Conservation (phyloP, 2,329 filamentous ascomycete species). For the Claviceps africana region DNA sequence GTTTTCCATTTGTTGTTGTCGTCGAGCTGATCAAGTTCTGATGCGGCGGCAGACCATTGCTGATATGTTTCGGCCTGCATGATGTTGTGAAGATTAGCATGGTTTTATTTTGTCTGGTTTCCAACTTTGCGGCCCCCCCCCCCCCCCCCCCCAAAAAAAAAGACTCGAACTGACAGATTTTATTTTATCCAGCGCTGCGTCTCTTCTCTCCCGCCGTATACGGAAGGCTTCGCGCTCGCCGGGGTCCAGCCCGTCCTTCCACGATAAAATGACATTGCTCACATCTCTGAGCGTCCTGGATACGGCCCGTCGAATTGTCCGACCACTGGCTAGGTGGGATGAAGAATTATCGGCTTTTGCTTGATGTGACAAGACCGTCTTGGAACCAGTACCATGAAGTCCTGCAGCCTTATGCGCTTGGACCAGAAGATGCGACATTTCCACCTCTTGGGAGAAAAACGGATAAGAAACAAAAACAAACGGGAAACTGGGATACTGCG, state of each 20-base stretch:
- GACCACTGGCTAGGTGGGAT: background rate
- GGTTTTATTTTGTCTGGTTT: background rate
- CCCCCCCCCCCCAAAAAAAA: too few relatives aligned
- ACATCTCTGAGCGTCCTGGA: conserved; percentile 13
- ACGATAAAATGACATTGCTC: conserved; percentile 29
- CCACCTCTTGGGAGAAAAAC: background rate
- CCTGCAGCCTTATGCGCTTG: conserved; percentile 1
- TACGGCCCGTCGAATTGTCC: background rate
- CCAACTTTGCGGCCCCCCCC: too few relatives aligned
- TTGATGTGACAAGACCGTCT: background rate
- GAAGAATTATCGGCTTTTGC: background rate
- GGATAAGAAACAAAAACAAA: background rate
- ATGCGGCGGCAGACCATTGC: conserved; percentile 64
- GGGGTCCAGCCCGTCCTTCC: conserved; percentile 37
- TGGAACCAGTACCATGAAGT: background rate
- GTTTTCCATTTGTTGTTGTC: conserved; percentile 72
- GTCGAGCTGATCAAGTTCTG: conserved; percentile 65
- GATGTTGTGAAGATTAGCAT: background rate
- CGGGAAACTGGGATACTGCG: background rate
- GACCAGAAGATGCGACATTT: conserved; percentile 5
- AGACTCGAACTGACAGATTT: conserved; percentile 39
- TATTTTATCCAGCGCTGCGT: conserved; percentile 50
- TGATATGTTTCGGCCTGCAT: conserved; percentile 49
- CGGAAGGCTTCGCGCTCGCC: conserved; percentile 34
- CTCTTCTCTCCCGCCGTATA: conserved; percentile 42